Percentiles rank a stretch among this genome's conserved stretches.
Conservation (phyloP, 441 rosid species). For the Corymbia calophylla region DNA sequence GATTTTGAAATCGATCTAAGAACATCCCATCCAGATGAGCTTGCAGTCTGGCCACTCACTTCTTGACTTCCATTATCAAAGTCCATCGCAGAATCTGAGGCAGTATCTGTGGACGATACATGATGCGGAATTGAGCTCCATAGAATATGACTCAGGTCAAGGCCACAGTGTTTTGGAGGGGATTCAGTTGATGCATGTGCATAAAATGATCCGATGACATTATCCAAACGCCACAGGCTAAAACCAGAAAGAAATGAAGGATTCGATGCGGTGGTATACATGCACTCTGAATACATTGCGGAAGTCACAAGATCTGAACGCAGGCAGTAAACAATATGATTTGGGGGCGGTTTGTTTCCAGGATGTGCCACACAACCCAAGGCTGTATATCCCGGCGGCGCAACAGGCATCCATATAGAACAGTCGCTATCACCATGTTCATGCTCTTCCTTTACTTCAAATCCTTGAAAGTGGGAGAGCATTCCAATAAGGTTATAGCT, state of each 20-base stretch:
- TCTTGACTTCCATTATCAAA: constrained; percentile 26
- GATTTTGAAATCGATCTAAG: constrained; percentile 74
- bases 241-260: constrained; percentile 57
- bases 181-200: constrained; percentile 63
- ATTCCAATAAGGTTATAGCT: constrained; percentile 71
- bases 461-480: constrained; percentile 60
- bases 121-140: constrained; percentile 60
- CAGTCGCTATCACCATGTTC: constrained; percentile 49
- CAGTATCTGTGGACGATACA: constrained; percentile 31
- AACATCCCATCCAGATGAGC: constrained; percentile 86
- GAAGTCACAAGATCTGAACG: constrained; percentile 97
- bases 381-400: constrained; percentile 86
- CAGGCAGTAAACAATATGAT: constrained; percentile 82
- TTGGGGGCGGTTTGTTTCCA: constrained; percentile 81
- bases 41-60: constrained; percentile 36
- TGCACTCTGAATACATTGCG: constrained; percentile 82
- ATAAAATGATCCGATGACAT: constrained; percentile 87
- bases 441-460: constrained; percentile 26
- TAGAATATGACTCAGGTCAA: constrained; percentile 68
- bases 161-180: constrained; percentile 52
- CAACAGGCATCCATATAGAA: constrained; percentile 97
- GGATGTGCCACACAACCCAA: constrained; percentile 88
- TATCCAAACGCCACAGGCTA: constrained; percentile 96
- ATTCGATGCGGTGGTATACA: constrained; percentile 44
- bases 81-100: constrained; percentile 25